A percentile compares a stretch with the other conserved stretches of the same genome.
These are phyloP conservation scores for Globisporangium megalacanthum DNA, from an alignment of 352 stramenopile genomes.

Conservation along the genomic window DNA sequence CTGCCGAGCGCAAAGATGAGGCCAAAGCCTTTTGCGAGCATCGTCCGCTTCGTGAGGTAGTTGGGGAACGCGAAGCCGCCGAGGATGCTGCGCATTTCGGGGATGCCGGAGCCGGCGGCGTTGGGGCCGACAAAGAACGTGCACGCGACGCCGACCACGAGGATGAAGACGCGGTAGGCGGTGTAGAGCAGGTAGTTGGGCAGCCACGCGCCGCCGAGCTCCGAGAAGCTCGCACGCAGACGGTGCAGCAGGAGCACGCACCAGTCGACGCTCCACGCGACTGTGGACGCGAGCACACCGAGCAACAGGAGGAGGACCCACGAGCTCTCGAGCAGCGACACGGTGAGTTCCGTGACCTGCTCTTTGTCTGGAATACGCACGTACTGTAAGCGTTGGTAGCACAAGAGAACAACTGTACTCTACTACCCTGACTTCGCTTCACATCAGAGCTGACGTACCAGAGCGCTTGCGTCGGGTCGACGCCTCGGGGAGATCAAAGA, in stretches of 20 bases:
- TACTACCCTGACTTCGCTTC: no score
- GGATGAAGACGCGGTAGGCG: slow-evolving; percentile 46
- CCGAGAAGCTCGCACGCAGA: slow-evolving; percentile 32
- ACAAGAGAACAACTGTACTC: no score
- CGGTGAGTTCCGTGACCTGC: slow-evolving; percentile 34
- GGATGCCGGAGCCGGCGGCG: slow-evolving; percentile 65
- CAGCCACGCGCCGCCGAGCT: slow-evolving; percentile 44
- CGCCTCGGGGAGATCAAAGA: no score
- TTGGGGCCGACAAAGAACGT: slow-evolving; percentile 60
- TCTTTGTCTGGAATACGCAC: slow-evolving; percentile 24
- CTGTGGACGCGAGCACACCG: slow-evolving; percentile 42
- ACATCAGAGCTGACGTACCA: no score
- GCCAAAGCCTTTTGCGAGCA: slow-evolving; percentile 62
- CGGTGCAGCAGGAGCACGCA: slow-evolving; percentile 42
- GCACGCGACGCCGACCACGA: slow-evolving; percentile 52
- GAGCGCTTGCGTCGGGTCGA: no score
- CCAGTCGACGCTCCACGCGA: slow-evolving; percentile 61
- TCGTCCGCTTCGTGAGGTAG: slow-evolving; percentile 52
- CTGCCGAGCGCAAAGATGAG: slow-evolving; percentile 62
- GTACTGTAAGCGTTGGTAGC: no score
- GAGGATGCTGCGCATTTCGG: slow-evolving; percentile 77
- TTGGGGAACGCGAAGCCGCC: slow-evolving; percentile 61
- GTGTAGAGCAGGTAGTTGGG: slow-evolving; percentile 58
- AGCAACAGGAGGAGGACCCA: slow-evolving; percentile 73
- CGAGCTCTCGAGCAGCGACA: slow-evolving; percentile 60